These are phyloP conservation scores for Globisporangium polare DNA, from an alignment of 352 stramenopile genomes.

Conservation along the genomic window DNA sequence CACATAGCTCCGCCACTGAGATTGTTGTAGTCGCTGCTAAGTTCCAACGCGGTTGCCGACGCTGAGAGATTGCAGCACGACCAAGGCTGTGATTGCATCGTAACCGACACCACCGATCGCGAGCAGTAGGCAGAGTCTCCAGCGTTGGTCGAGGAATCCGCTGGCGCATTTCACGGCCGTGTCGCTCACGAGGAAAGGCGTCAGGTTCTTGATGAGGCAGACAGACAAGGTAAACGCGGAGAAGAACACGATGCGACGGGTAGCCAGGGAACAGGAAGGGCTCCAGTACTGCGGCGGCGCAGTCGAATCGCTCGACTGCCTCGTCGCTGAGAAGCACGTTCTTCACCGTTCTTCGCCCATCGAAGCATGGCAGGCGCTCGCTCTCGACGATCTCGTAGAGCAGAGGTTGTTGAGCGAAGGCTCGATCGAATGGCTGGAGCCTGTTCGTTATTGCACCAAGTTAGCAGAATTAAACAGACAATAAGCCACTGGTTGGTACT, in stretches of 20 bases:
- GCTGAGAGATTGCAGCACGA: neutral
- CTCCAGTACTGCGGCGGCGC: neutral
- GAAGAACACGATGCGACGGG: neutral
- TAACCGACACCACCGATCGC: neutral
- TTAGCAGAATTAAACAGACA: too few species aligned
- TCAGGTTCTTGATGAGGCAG: neutral
- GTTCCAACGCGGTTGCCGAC: neutral
- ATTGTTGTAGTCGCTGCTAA: neutral
- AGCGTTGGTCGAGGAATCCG: neutral
- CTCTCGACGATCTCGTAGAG: slow-evolving; percentile 8
- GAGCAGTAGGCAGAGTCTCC: neutral
- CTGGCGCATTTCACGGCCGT: neutral
- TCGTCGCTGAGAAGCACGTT: slow-evolving; percentile 4
- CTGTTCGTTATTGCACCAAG: neutral
- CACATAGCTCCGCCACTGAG: neutral
- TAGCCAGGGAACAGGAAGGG: neutral
- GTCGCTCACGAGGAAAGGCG: neutral
- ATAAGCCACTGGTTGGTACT: too few species aligned
- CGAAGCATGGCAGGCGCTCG: slow-evolving; percentile 2
- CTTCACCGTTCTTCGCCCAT: neutral
- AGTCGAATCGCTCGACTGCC: neutral
- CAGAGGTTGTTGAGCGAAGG: neutral
- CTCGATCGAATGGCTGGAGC: neutral
- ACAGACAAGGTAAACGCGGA: neutral
- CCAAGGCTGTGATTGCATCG: neutral